phyloP scores from a whole-genome alignment of 805 yeast species.

The Candida morakotiae region DNA sequence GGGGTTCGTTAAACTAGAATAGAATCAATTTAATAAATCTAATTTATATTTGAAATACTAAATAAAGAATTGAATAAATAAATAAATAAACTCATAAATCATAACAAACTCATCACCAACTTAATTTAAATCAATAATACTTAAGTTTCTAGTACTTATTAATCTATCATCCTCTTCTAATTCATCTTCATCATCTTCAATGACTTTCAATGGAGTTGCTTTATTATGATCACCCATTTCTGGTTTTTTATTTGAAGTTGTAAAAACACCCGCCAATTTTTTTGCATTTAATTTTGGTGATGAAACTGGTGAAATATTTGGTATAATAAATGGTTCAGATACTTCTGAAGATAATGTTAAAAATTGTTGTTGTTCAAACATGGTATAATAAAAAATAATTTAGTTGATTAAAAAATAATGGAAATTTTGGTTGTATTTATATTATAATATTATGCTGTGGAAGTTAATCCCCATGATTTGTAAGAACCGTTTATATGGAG shows the following conservation, averaged over 20 bases:
- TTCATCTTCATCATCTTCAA: conserved; percentile 5
- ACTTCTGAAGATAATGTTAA: conserved; percentile 53
- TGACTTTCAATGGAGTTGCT: conserved; percentile 6
- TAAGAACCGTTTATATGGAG: no score
- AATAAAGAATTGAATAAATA: conserved; percentile 1
- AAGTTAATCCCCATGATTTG: conserved; percentile 1
- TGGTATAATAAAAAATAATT: background rate
- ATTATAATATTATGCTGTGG: background rate
- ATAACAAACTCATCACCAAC: background rate
- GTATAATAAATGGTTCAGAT: conserved; percentile 62
- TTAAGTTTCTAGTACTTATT: conserved; percentile 15
- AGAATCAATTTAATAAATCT: background rate
- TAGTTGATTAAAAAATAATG: background rate
- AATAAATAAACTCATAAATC: background rate
- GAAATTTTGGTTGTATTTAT: background rate
- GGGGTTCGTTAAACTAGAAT: background rate
- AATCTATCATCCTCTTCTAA: conserved; percentile 5
- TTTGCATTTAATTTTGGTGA: conserved; percentile 20
- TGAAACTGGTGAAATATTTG: conserved; percentile 57
- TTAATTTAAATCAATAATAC: conserved; percentile 24
- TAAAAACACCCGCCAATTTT: conserved; percentile 1
- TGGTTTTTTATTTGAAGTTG: background rate
- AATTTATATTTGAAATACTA: background rate
- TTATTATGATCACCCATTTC: conserved; percentile 2
- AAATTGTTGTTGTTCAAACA: conserved; percentile 21